Base-by-base conservation (phyloP, 2,329 filamentous ascomycete genomes). In the Myrmaecium sp. region DNA sequence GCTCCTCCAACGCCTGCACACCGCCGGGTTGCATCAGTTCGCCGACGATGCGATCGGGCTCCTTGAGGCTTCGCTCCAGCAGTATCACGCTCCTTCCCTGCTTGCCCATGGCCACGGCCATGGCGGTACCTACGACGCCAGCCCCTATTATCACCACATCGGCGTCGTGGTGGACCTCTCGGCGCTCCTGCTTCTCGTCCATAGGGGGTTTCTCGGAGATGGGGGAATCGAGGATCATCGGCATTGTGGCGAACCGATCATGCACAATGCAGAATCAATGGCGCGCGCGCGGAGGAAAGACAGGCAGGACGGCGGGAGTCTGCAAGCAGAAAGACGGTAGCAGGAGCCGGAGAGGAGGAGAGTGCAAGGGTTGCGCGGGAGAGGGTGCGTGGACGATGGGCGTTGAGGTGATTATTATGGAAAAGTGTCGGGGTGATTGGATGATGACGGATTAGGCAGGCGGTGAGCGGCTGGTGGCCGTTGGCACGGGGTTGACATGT, bases 11-110 rank as follows among this genome's bases (percentile, higher is more conserved):
- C 5, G 89, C 79, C 27, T 69, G 62, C 17, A 93, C 74, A 26
- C 89, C 89, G 26, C 89, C 89, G 0, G 89, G 89, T 54, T 98
- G 89, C 41, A 98, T 60, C 36, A 98, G 58, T 58, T 98, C 89
- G 41, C 89, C 89, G 25, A 98, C 83, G 39, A 98, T 98, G 36
- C 89, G 74, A 57, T 95, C 78, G 12, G 89, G 89, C 58, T 95
- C 77, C 54, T 82, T 82, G 55, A 95, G 62, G 55, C 73, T 91
- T 43, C 70, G 69, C 58, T 98, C 89, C 26, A 98, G 69, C 27
- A 98, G 60, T 14, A 95, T 66, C 14, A 98, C 84, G 49, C 79
- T 91, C 35, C 89, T 73, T 28, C 83, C 84, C 57, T 95, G 89
- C 41, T 78, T 74, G 32, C 79, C 84, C 23, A 95, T 65, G 13